Evolutionary conservation across 1,284 basidiomycete species (phyloP).

Genomic region (Pholiota adiposa): DNA sequence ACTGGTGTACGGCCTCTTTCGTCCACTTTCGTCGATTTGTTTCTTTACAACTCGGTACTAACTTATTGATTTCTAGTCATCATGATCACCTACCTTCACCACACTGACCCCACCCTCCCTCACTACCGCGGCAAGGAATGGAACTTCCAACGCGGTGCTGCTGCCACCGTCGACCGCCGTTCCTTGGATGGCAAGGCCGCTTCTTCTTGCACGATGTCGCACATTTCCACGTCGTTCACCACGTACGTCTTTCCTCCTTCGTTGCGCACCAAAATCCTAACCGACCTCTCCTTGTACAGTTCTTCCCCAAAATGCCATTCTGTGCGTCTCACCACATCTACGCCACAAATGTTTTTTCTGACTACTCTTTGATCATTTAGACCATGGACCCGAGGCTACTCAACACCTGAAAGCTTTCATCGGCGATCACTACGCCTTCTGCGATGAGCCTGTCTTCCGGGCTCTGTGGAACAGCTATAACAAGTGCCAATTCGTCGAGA

Average conservation of each 20-base stretch:
- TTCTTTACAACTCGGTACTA: not conserved
- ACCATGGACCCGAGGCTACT: too few species aligned
- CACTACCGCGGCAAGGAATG: slow-evolving; percentile 61
- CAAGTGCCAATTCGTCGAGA: too few species aligned
- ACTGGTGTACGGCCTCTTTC: slow-evolving; percentile 51
- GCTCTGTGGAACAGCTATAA: too few species aligned
- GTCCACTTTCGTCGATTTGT: not conserved
- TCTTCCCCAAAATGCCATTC: slow-evolving; percentile 58
- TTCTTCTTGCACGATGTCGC: slow-evolving; percentile 61
- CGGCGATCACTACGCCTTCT: too few species aligned
- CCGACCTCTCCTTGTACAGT: slow-evolving; percentile 28
- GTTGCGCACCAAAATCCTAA: not conserved
- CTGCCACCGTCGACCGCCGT: slow-evolving; percentile 52
- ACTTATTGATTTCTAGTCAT: slow-evolving; percentile 40
- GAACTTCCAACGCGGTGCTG: slow-evolving; percentile 55
- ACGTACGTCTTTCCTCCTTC: slow-evolving; percentile 32
- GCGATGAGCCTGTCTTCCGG: too few species aligned
- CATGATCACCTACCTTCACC: slow-evolving; percentile 60
- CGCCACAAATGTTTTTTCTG: not conserved
- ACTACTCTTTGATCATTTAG: too few species aligned
- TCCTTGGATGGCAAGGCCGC: slow-evolving; percentile 59
- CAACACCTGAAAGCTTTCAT: too few species aligned
- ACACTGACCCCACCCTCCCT: slow-evolving; percentile 52
- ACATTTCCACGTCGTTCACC: slow-evolving; percentile 54
- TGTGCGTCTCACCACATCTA: slow-evolving; percentile 31